These are phyloP conservation scores for Colletotrichum sp. DNA, from an alignment of 2,329 filamentous ascomycete species.

Conservation along the genomic window DNA sequence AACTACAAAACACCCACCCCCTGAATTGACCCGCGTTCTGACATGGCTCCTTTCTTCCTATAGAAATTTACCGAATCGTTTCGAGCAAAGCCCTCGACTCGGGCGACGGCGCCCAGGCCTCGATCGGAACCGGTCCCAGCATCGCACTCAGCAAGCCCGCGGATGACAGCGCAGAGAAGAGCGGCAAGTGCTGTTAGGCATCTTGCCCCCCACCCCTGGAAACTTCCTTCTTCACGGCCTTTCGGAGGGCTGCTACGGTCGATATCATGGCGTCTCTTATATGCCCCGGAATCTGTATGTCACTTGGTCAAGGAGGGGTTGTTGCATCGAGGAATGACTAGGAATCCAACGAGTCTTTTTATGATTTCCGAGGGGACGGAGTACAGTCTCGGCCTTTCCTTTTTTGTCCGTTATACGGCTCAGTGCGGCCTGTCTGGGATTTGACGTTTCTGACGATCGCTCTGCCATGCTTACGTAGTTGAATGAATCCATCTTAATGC, in stretches of 20 bases:
- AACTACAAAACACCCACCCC: slow-evolving; percentile 1
- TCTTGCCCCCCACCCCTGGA: neutral
- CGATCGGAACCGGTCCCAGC: slow-evolving; percentile 79
- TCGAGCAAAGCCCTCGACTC: slow-evolving; percentile 96
- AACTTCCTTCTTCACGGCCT: slow-evolving; percentile 18
- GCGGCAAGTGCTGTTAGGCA: slow-evolving; percentile 79
- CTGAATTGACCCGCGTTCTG: neutral
- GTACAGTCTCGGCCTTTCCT: slow-evolving; percentile 28
- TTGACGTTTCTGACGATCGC: slow-evolving; percentile 24
- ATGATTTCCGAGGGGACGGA: slow-evolving; percentile 29
- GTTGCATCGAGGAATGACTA: slow-evolving; percentile 24
- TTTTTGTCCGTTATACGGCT: slow-evolving; percentile 21
- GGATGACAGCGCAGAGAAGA: slow-evolving; percentile 76
- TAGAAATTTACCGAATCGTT: slow-evolving; percentile 99
- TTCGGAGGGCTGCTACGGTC: slow-evolving; percentile 22
- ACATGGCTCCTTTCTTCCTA: neutral
- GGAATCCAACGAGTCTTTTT: slow-evolving; percentile 25
- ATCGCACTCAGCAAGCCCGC: slow-evolving; percentile 88
- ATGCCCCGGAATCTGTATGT: slow-evolving; percentile 32
- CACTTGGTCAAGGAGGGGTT: slow-evolving; percentile 21
- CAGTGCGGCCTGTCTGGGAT: slow-evolving; percentile 19
- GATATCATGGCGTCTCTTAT: slow-evolving; percentile 34
- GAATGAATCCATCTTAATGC: slow-evolving; percentile 26
- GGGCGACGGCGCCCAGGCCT: slow-evolving; percentile 80
- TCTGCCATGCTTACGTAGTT: slow-evolving; percentile 25